Base-by-base conservation (phyloP, 768 basidiomycete species). In the Phaeotremella fagi region DNA sequence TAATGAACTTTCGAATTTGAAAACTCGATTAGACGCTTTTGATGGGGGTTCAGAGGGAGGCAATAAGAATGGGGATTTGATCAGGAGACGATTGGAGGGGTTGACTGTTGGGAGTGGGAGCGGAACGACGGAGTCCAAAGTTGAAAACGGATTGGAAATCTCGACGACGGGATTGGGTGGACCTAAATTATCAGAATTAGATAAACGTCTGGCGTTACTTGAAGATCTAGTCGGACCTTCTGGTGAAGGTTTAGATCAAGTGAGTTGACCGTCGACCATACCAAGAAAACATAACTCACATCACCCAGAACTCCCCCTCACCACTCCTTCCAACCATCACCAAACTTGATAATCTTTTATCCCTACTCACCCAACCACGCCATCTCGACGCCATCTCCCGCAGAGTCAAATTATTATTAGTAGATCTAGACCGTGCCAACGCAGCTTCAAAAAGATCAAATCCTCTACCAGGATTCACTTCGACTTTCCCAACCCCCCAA, bases 351-450 rank as follows among this genome's bases (percentile, higher is more conserved):
- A 82, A 83, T 20, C 90, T 95, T 70, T 78, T 98, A 22, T 82
- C 84, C 5, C 79, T 97, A 15, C 83, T 99, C 42, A 88, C 94
- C 0, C 91, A 97, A 76, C 94, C 95, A 0, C 84, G 92, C 15
- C 91, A 98, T 68, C 85, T 98, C 45, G 95, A 99, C 74, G 87
- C 90, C 11, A 87, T 97, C 57, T 92, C 92, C 1, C 83, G 94
- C 3, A 85, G 94, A 3, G 81, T 98, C 56, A 99, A 98, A 67
- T 78, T 97, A 6, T 81, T 98, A 16, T 80, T 94, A 14, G 85
- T 90, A 0, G 95, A 99, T 74, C 81, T 99, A 46, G 94, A 98
- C 45, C 85, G 92, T 26, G 81, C 82, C 79, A 68, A 78, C 77
- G 49, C 68, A 71, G 36, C 80, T 77, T 61, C 77, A 23, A 78